A percentile compares a stretch with the other conserved stretches of the same genome.
phyloP scores from a whole-genome alignment of 2,329 filamentous ascomycete genomes.

The Cladosporium sp. region DNA sequence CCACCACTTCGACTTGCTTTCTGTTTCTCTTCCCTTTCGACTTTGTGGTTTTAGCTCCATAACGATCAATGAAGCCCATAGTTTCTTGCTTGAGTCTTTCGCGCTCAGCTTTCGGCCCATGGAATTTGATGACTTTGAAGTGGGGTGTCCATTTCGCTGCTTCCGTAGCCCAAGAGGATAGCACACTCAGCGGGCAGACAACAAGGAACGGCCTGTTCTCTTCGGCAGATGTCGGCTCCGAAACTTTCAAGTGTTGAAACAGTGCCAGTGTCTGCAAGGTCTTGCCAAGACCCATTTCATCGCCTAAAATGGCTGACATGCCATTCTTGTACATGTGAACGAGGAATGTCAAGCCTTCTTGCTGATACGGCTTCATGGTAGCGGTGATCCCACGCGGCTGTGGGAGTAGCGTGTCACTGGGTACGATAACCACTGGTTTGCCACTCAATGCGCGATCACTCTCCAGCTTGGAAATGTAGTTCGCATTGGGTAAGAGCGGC shows the following conservation, averaged over 20 bases:
- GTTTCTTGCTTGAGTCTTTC: conserved; percentile 44
- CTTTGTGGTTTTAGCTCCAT: conserved; percentile 44
- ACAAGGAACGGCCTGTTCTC: conserved; percentile 47
- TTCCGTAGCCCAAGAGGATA: conserved; percentile 52
- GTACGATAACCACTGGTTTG: conserved; percentile 10
- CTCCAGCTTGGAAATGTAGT: conserved; percentile 45
- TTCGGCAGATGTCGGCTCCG: conserved; percentile 33
- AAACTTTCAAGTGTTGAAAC: conserved; percentile 50
- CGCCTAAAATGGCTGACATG: conserved; percentile 48
- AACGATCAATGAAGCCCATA: conserved; percentile 47
- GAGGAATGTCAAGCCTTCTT: conserved; percentile 53
- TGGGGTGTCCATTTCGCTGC: conserved; percentile 50
- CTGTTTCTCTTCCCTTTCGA: conserved; percentile 20
- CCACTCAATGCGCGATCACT: conserved; percentile 19
- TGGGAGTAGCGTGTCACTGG: conserved; percentile 31
- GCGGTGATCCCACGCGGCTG: conserved; percentile 51
- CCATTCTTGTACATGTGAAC: conserved; percentile 49
- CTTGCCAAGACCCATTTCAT: conserved; percentile 55
- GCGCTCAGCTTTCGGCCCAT: conserved; percentile 48
- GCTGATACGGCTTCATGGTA: conserved; percentile 53
- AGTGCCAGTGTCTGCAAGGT: conserved; percentile 52
- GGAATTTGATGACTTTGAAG: conserved; percentile 48
- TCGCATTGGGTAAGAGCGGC: conserved; percentile 48
- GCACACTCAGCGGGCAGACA: conserved; percentile 53
- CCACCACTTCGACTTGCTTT: conserved; percentile 28